Evolutionary conservation across 495 filamentous ascomycete genomes (phyloP), one percentile per base, ranked within the genome.

Genomic region (Mycothermus thermophilus): DNA sequence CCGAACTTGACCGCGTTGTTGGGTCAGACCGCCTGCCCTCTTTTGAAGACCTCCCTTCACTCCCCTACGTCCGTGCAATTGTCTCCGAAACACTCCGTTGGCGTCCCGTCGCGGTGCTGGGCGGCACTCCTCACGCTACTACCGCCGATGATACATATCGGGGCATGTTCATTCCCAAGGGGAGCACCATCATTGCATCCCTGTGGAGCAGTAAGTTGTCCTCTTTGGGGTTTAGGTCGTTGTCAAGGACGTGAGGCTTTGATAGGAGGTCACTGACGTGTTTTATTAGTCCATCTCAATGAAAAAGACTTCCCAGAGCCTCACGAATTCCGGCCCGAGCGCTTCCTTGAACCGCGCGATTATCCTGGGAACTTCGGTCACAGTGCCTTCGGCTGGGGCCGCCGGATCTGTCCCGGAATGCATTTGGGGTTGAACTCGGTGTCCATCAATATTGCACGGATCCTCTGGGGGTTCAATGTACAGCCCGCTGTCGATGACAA

Each of bases 321-420:
- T 9, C 59, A 74, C 37, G 37, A 55, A 31, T 72, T 72, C 46
- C 42, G 39, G 12, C 64, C 64, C 1, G 63, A 68, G 35, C 50
- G 63, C 10, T 64, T 66, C 23, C 26, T 58, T 8, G 47, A 43
- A 11, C 15, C 50, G 0, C 50, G 66, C 8, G 58, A 65, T 0
- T 75, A 73, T 28, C 68, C 68, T 5, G 62, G 64, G 2, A 56
- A 63, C 22, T 57, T 58, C 23, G 67, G 71, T 4, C 70, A 72
- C 39, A 71, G 68, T 46, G 69, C 68, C 0, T 72, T 74, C 32
- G 68, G 69, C 14, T 73, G 69, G 61, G 70, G 71, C 10, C 55
- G 71, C 0, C 59, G 71, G n/a, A 59, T 72, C 37, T 74, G 71
- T 37, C 67, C 69, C 3, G 71, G 69, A 0, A 63, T 71, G 40